phyloP scores from a whole-genome alignment of 2,329 filamentous ascomycete species.

The Trichoderma koningii region DNA sequence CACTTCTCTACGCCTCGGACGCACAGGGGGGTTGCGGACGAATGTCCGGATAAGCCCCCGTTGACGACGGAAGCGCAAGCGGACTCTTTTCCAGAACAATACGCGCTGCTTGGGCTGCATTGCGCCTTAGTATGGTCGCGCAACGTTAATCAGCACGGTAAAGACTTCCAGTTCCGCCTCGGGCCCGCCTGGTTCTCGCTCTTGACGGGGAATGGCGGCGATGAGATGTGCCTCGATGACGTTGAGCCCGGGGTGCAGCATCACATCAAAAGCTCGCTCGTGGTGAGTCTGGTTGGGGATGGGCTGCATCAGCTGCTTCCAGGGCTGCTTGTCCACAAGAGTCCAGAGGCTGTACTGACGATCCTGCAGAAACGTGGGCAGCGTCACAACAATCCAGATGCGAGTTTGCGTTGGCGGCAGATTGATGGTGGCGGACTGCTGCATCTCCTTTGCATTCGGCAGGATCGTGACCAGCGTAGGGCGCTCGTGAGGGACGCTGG shows the following conservation, averaged over 20 bases:
- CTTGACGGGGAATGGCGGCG: slow-evolving; percentile 64
- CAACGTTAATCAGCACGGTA: slow-evolving; percentile 71
- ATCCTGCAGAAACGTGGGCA: slow-evolving; percentile 63
- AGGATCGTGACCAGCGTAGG: slow-evolving; percentile 65
- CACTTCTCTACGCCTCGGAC: neutral
- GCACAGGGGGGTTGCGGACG: neutral
- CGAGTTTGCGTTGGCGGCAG: slow-evolving; percentile 68
- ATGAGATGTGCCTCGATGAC: slow-evolving; percentile 77
- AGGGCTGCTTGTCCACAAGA: slow-evolving; percentile 65
- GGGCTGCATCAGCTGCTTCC: slow-evolving; percentile 51
- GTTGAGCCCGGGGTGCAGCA: slow-evolving; percentile 72
- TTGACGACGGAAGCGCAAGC: neutral
- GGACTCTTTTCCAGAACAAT: neutral
- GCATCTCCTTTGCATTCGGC: slow-evolving; percentile 64
- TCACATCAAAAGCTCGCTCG: slow-evolving; percentile 74
- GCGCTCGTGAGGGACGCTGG: slow-evolving; percentile 61
- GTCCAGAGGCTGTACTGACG: slow-evolving; percentile 79
- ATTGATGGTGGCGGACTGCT: slow-evolving; percentile 73
- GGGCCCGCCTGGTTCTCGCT: slow-evolving; percentile 58
- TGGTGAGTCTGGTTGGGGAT: slow-evolving; percentile 58
- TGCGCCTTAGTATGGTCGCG: slow-evolving; percentile 15
- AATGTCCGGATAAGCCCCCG: slow-evolving; percentile 4
- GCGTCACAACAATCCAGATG: slow-evolving; percentile 68
- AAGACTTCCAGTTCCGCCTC: slow-evolving; percentile 78
- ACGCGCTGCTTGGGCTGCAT: neutral